Evolutionary conservation across 2,329 filamentous ascomycete species (phyloP).

Genomic region (Thelonectria rubi): DNA sequence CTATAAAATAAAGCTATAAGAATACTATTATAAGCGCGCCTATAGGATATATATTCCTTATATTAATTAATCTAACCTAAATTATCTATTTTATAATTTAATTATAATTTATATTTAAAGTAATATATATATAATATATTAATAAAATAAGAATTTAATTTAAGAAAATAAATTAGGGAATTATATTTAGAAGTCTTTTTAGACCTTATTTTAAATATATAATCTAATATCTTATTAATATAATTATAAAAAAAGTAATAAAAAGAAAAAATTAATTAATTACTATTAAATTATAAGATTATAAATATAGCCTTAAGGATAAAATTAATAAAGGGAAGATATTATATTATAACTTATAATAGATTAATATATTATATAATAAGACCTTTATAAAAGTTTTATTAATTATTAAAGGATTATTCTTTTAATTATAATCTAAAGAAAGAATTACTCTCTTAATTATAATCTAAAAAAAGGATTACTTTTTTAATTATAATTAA

Average conservation of each 20-base stretch:
- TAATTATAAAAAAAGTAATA: not conserved
- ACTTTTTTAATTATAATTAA: too few species aligned
- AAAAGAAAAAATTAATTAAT: not conserved
- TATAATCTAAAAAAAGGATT: too few species aligned
- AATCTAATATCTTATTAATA: not conserved
- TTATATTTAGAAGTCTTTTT: too few species aligned
- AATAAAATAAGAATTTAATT: not conserved
- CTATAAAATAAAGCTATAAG: not conserved
- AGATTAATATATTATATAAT: too few species aligned
- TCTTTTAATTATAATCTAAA: too few species aligned
- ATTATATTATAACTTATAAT: not conserved
- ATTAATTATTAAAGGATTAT: too few species aligned
- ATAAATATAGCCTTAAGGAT: too few species aligned
- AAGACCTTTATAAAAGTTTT: too few species aligned
- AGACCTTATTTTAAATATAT: not conserved
- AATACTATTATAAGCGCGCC: not conserved
- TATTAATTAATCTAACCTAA: not conserved
- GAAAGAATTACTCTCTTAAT: too few species aligned
- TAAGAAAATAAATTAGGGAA: not conserved
- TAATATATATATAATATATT: not conserved
- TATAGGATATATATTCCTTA: not conserved
- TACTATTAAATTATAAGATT: too few species aligned
- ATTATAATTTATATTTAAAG: not conserved
- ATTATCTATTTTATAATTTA: not conserved
- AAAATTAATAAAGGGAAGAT: not conserved